Base-by-base conservation (phyloP, 495 filamentous ascomycete species). In the Pseudoneurospora amorphoporcata region DNA sequence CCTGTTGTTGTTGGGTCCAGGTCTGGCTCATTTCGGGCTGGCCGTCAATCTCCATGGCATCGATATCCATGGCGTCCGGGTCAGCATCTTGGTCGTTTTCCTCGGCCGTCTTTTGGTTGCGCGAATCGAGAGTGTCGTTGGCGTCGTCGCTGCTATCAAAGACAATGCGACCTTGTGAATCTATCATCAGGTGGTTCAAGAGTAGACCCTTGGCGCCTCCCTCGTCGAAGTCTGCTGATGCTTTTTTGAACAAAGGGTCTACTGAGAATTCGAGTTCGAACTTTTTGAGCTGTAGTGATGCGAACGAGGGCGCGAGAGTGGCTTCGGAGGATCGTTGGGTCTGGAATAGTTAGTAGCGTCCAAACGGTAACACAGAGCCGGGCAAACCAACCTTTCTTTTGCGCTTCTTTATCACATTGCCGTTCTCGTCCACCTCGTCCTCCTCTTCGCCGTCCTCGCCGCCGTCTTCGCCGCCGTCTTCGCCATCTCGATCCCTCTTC, bases 171-270 rank as follows among this genome's bases (percentile, higher is more conserved):
- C 95, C 95, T 73, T 92, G 86, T 7, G 89, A 86, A 82, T 99
- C 95, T 73, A 99, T 98, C 70, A 94, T 90, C 17, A 99, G 86
- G 81, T 98, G 94, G 79, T 99, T 99, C 19, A 99, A 85, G 29
- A 99, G 84, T 41, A 99, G 86, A 3, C 95, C 95, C 82, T 98
- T 99, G 19, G 96, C 96, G 69, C 95, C 95, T 35, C 95, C 95
- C 83, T 99, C 95, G 77, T 99, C 95, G 77, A 98, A 98, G 80
- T 99, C 95, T 32, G 95, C 95, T 3, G 94, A 94, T 0, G 94
- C 96, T 77, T 99, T 99, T 79, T 98, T 98, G 87, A 98, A 99
- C 8, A 99, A 83, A 4, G 95, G 95, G 76, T 99, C 95, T 35
- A 99, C 95, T 2, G 94, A 91, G 74, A 99, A 97, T 77, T 99